Evolutionary conservation across 176 grass and related monocot species (phyloP).

Genomic region (Zoysia japonica): DNA sequence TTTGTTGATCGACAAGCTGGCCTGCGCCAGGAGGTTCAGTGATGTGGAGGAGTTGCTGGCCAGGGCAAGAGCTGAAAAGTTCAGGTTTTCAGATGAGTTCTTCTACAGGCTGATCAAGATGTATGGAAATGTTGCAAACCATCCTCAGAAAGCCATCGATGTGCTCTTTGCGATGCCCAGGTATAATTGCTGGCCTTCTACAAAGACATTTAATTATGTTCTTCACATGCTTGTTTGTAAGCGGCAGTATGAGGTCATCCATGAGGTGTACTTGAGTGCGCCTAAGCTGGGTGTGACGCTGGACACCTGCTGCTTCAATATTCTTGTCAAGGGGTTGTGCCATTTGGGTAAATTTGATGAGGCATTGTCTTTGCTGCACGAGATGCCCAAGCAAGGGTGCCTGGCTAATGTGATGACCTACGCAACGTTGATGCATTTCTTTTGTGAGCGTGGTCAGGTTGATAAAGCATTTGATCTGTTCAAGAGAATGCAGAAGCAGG

Average conservation of each 20-base stretch:
- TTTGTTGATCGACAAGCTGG: constrained; percentile 71
- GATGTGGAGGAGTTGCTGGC: constrained; percentile 70
- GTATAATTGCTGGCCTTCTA: constrained; percentile 62
- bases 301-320: constrained; percentile 88
- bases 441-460: constrained; percentile 46
- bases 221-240: constrained; percentile 86
- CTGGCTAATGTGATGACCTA: constrained; percentile 64
- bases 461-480: constrained; percentile 64
- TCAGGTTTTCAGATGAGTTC: constrained; percentile 72
- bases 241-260: constrained; percentile 66
- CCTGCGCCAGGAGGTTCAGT: constrained; percentile 58
- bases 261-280: constrained; percentile 70
- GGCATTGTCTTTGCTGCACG: constrained; percentile 63
- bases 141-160: constrained; percentile 67
- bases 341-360: constrained; percentile 56
- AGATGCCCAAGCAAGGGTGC: constrained; percentile 84
- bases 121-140: constrained; percentile 79
- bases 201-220: constrained; percentile 90
- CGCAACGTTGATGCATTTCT: constrained; percentile 77
- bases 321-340: constrained; percentile 77
- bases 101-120: constrained; percentile 88
- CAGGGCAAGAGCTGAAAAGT: constrained; percentile 52
- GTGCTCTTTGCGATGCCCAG: constrained; percentile 63
- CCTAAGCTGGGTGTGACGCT: constrained; percentile 54
- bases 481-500: constrained; percentile 57